phyloP scores from a whole-genome alignment of 2,329 filamentous ascomycete genomes.

The Monilinia vaccinii-corymbosi region DNA sequence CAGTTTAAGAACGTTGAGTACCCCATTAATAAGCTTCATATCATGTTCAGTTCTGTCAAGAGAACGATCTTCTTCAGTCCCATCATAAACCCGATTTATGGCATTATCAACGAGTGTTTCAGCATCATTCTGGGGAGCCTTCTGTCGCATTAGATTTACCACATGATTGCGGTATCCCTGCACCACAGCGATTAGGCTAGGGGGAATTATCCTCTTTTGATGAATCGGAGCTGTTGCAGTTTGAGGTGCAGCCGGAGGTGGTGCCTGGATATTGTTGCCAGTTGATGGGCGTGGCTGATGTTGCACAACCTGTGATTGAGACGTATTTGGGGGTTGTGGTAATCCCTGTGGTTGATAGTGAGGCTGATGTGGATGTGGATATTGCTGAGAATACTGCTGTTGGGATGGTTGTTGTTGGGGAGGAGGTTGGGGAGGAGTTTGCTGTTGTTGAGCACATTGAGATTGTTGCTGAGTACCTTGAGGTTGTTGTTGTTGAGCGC shows the following conservation, averaged over 20 bases:
- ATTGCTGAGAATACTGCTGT: not conserved
- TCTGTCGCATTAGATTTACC: conserved; percentile 13
- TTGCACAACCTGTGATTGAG: not conserved
- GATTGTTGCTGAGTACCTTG: conserved; percentile 9
- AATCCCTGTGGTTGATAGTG: conserved; percentile 9
- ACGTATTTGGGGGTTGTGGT: conserved; percentile 3
- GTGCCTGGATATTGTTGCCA: not conserved
- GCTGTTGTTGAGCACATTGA: conserved; percentile 1
- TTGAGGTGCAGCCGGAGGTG: not conserved
- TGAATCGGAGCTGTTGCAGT: not conserved
- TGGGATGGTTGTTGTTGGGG: not conserved
- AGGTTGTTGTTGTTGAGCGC: conserved; percentile 2
- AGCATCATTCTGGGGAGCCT: conserved; percentile 15
- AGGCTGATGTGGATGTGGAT: conserved; percentile 5
- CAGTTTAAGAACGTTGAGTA: conserved; percentile 2
- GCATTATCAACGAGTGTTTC: conserved; percentile 27
- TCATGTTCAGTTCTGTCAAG: conserved; percentile 18
- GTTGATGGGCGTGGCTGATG: not conserved
- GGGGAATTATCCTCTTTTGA: not conserved
- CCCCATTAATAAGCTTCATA: conserved; percentile 22
- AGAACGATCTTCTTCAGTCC: conserved; percentile 17
- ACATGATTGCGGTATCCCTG: conserved; percentile 24
- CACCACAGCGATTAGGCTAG: conserved; percentile 6
- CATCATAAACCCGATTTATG: conserved; percentile 25
- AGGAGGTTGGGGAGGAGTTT: conserved; percentile 7